Percentiles rank a stretch among this genome's conserved stretches.
Evolutionary conservation across 768 basidiomycete genomes (phyloP).

Genomic region (Pluteus cervinus): DNA sequence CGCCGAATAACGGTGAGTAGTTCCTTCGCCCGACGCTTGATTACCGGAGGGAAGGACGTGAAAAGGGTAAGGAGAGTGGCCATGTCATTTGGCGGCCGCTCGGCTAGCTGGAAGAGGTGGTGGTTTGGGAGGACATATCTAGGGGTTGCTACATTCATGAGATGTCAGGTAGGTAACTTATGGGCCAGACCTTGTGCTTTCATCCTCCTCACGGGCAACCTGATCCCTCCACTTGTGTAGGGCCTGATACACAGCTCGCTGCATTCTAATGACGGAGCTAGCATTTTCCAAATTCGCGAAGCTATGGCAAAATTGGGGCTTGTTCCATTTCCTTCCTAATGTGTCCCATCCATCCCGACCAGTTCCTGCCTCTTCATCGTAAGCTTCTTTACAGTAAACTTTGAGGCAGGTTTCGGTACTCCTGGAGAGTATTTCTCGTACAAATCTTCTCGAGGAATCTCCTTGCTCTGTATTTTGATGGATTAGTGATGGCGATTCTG

Average conservation of each 20-base stretch:
- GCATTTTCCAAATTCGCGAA: slow-evolving; percentile 27
- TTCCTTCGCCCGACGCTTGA: slow-evolving; percentile 58
- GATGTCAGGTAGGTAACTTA: slow-evolving; percentile 1
- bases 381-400: slow-evolving; percentile 61
- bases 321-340: slow-evolving; percentile 81
- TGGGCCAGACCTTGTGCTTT: slow-evolving; percentile 62
- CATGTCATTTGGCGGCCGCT: slow-evolving; percentile 62
- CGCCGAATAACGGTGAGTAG: slow-evolving; percentile 55
- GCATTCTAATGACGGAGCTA: slow-evolving; percentile 32
- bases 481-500: slow-evolving; percentile 26
- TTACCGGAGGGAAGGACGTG: slow-evolving; percentile 46
- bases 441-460: slow-evolving; percentile 26
- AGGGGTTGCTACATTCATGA: not conserved
- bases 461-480: slow-evolving; percentile 14
- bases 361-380: slow-evolving; percentile 57
- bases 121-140: slow-evolving; percentile 79
- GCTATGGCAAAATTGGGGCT: slow-evolving; percentile 44
- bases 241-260: slow-evolving; percentile 58
- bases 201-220: slow-evolving; percentile 78
- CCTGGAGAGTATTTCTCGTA: slow-evolving; percentile 53
- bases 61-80: slow-evolving; percentile 56
- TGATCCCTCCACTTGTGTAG: slow-evolving; percentile 83
- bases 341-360: slow-evolving; percentile 76
- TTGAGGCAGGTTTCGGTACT: slow-evolving; percentile 76
- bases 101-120: slow-evolving; percentile 65